Percentiles rank a stretch among this genome's conserved stretches.
These are phyloP conservation scores for Dendrobium nobile DNA, from an alignment of 106 monocot species.

Conservation along the genomic window DNA sequence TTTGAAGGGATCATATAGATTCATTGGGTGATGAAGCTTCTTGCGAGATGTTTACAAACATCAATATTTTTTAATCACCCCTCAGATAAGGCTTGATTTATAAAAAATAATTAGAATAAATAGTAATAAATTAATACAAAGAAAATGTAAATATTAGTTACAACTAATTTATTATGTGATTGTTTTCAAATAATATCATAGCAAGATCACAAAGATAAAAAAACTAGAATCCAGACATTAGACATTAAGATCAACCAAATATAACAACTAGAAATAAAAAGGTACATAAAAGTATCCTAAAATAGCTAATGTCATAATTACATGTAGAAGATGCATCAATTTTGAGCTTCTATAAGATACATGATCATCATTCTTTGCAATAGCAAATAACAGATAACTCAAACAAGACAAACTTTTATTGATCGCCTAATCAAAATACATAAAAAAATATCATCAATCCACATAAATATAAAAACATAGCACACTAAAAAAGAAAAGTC, in stretches of 20 bases:
- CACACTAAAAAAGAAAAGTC: background rate
- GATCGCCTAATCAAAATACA: conserved; percentile 42
- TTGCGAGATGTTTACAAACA: conserved; percentile 28
- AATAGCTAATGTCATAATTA: background rate
- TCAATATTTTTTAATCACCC: conserved; percentile 75
- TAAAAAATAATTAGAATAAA: background rate
- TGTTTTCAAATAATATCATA: too few relatives aligned
- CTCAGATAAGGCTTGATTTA: too few relatives aligned
- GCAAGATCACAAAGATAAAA: too few relatives aligned
- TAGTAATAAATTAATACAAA: background rate
- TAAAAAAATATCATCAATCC: background rate
- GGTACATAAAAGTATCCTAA: too few relatives aligned
- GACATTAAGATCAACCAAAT: too few relatives aligned
- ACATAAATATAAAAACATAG: background rate
- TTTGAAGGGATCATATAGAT: conserved; percentile 73
- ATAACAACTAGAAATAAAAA: too few relatives aligned
- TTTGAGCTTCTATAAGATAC: conserved; percentile 88
- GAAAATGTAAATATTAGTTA: background rate
- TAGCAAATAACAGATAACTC: conserved; percentile 77
- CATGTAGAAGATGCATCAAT: conserved; percentile 41
- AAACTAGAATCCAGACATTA: too few relatives aligned
- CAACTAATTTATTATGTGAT: background rate
- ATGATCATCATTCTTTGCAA: conserved; percentile 87
- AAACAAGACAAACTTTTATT: conserved; percentile 82
- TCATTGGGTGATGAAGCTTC: conserved; percentile 43